phyloP scores from a whole-genome alignment of 495 filamentous ascomycete genomes.

The Darksidea phi region DNA sequence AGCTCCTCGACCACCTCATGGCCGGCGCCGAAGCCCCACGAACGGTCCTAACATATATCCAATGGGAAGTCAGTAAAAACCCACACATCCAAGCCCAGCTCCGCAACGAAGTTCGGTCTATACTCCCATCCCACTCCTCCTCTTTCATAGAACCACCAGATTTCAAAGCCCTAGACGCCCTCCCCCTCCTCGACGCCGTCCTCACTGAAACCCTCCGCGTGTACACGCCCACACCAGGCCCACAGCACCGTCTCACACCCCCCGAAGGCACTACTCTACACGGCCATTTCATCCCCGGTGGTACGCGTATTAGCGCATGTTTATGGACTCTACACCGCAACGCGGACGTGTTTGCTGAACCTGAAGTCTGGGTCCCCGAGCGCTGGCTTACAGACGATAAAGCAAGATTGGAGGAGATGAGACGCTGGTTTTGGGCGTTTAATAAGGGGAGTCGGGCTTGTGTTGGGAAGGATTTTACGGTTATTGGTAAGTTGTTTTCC shows the following conservation, averaged over 20 bases:
- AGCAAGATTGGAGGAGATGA: conserved; percentile 7
- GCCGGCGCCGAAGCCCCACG: conserved; percentile 18
- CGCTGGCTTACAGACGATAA: conserved; percentile 12
- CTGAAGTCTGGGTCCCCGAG: conserved; percentile 14
- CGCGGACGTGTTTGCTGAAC: conserved; percentile 3
- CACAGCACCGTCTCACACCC: conserved; percentile 7
- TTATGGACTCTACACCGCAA: conserved; percentile 9
- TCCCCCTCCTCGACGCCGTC: conserved; percentile 15
- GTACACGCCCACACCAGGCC: conserved; percentile 16
- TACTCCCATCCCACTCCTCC: neutral
- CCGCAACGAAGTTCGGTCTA: neutral
- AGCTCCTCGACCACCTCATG: conserved; percentile 20
- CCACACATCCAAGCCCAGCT: conserved; percentile 1
- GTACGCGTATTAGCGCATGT: conserved; percentile 6
- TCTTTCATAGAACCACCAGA: neutral
- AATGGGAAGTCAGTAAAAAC: conserved; percentile 18
- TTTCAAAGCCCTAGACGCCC: conserved; percentile 11
- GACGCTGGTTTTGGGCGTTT: conserved; percentile 21
- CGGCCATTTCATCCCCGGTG: conserved; percentile 15
- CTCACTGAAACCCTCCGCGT: conserved; percentile 9
- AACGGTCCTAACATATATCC: conserved; percentile 2
- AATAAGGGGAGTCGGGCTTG: conserved; percentile 16
- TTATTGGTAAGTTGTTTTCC: conserved; percentile 15
- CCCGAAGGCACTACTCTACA: conserved; percentile 12
- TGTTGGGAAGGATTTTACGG: conserved; percentile 18